These are phyloP conservation scores for Diaporthe nobilis DNA, from an alignment of 2,329 filamentous ascomycete genomes.

Conservation along the genomic window DNA sequence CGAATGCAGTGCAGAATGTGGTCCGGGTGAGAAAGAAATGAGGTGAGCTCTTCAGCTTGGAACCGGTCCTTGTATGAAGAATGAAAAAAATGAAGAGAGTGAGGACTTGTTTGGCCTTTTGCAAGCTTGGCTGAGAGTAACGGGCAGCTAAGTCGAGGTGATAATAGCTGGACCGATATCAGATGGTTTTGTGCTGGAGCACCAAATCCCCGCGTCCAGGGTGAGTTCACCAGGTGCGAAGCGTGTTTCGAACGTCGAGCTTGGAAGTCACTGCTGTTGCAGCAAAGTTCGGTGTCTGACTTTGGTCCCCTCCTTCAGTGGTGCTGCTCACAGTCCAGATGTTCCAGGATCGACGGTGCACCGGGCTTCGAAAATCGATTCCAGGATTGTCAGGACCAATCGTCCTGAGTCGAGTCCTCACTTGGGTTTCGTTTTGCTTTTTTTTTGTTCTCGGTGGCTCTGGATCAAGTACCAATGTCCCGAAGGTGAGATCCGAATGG, in stretches of 20 bases:
- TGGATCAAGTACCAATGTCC: constrained; percentile 12
- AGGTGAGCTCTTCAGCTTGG: constrained; percentile 3
- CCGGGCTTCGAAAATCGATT: constrained; percentile 24
- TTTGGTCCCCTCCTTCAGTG: constrained; percentile 12
- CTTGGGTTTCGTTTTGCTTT: constrained; percentile 12
- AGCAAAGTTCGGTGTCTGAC: constrained; percentile 14
- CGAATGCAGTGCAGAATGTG: background rate
- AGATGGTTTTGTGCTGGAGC: constrained; percentile 15
- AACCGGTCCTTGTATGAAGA: constrained; percentile 39
- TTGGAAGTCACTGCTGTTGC: constrained; percentile 22
- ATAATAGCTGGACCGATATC: constrained; percentile 15
- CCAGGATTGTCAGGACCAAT: background rate
- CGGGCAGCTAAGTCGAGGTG: constrained; percentile 23
- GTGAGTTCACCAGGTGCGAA: constrained; percentile 16
- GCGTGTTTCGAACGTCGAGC: constrained; percentile 21
- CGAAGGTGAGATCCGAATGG: background rate
- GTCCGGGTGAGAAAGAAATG: background rate
- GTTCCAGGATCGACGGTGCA: constrained; percentile 20
- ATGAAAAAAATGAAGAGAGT: background rate
- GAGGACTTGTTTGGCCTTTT: constrained; percentile 15
- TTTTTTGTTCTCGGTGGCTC: background rate
- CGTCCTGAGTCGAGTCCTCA: background rate
- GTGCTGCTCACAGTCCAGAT: background rate
- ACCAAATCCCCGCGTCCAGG: background rate
- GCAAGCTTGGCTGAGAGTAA: constrained; percentile 19